phyloP scores from a whole-genome alignment of 306 rosid genomes.

The Prunus fruticosa region DNA sequence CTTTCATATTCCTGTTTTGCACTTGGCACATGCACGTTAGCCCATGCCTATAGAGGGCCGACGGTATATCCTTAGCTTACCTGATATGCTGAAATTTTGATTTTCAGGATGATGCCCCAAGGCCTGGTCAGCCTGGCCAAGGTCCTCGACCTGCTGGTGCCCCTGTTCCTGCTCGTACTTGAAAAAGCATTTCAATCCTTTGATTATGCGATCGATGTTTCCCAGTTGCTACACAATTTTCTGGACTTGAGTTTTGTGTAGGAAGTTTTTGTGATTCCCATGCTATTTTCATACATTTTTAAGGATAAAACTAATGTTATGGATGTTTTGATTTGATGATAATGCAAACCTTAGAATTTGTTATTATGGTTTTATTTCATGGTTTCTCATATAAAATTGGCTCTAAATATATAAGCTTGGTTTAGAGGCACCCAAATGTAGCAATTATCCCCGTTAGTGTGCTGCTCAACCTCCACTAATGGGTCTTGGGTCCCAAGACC shows the following conservation, averaged over 20 bases:
- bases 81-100: not conserved
- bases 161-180: slow-evolving; percentile 44
- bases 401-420: too few species aligned
- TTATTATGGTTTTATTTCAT: not conserved
- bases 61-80: not conserved
- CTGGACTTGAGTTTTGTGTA: slow-evolving; percentile 7
- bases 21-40: not conserved
- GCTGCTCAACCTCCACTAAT: too few species aligned
- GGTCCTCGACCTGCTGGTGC: slow-evolving; percentile 61
- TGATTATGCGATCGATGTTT: not conserved
- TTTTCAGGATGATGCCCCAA: slow-evolving; percentile 59
- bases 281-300: not conserved
- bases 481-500: too few species aligned
- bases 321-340: slow-evolving; percentile 4
- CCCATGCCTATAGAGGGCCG: not conserved
- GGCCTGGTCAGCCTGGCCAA: slow-evolving; percentile 74
- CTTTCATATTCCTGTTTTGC: not conserved
- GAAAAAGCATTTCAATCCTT: not conserved
- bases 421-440: not conserved
- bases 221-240: slow-evolving; percentile 2
- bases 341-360: not conserved
- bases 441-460: too few species aligned
- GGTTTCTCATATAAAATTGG: not conserved
- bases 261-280: not conserved
- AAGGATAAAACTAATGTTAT: not conserved